These are phyloP conservation scores for Acaromyces ingoldii DNA, from an alignment of 1,284 basidiomycete species.

Conservation along the genomic window DNA sequence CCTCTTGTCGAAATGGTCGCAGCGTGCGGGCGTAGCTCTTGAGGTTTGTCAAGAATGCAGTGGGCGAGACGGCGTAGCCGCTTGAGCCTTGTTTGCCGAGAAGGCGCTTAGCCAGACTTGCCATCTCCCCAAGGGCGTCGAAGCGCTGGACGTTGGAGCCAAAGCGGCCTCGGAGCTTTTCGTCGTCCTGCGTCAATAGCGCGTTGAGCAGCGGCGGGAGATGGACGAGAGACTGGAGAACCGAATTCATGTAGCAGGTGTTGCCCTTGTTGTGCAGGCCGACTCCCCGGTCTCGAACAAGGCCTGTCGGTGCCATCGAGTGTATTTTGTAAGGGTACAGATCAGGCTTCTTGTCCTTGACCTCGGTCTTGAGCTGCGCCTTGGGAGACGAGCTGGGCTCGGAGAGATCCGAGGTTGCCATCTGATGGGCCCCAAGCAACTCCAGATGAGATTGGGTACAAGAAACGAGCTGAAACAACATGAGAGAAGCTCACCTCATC, in stretches of 20 bases:
- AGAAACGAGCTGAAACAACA: no score
- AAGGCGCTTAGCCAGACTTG: constrained; percentile 62
- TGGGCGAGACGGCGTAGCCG: constrained; percentile 12
- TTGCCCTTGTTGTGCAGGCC: constrained; percentile 90
- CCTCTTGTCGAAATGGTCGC: constrained; percentile 86
- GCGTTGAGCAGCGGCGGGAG: constrained; percentile 80
- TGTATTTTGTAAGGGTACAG: constrained; percentile 29
- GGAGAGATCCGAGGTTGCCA: no score
- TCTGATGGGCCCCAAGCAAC: no score
- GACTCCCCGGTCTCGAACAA: constrained; percentile 15
- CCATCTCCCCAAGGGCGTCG: constrained; percentile 38
- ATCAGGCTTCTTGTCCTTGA: constrained; percentile 9
- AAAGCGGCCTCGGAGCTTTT: constrained; percentile 54
- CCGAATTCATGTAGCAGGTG: constrained; percentile 95
- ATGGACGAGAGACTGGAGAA: constrained; percentile 86
- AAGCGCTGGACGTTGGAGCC: constrained; percentile 51
- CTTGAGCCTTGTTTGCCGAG: constrained; percentile 7
- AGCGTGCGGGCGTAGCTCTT: constrained; percentile 82
- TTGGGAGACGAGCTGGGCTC: background rate
- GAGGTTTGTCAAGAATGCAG: constrained; percentile 38
- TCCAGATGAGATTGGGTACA: no score
- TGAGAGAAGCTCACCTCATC: no score
- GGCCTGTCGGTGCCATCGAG: constrained; percentile 26
- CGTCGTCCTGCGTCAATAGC: constrained; percentile 58
- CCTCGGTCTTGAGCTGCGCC: background rate